phyloP scores from a whole-genome alignment of 768 basidiomycete species.

The Multifurca ochricompacta region DNA sequence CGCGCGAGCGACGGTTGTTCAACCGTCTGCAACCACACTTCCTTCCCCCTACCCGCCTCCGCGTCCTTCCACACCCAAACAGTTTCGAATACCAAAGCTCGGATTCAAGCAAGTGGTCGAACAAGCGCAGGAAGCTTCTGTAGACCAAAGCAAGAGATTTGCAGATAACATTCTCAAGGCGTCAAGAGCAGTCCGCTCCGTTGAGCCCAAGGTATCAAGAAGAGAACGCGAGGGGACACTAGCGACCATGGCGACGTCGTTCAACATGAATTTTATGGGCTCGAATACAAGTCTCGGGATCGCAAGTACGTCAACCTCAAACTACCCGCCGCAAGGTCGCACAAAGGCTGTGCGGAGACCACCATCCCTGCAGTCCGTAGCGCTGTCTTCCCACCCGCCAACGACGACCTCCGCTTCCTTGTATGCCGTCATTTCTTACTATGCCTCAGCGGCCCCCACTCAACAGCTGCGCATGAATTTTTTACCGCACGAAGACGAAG shows the following conservation, averaged over 20 bases:
- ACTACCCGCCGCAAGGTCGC: not conserved
- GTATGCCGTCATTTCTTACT: conserved; percentile 36
- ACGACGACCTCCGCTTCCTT: conserved; percentile 35
- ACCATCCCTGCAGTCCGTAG: conserved; percentile 35
- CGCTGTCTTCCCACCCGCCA: conserved; percentile 23
- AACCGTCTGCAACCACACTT: conserved; percentile 19
- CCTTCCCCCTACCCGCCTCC: conserved; percentile 1
- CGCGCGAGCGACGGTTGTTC: conserved; percentile 14
- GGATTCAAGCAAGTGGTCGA: conserved; percentile 63
- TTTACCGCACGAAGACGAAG: conserved; percentile 51
- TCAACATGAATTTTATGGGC: conserved; percentile 32
- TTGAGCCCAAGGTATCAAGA: conserved; percentile 33
- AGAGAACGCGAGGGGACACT: conserved; percentile 25
- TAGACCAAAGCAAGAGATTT: conserved; percentile 43
- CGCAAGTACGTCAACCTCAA: conserved; percentile 22
- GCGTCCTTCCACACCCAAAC: conserved; percentile 21
- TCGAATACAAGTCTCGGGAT: conserved; percentile 28
- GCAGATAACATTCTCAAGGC: conserved; percentile 49
- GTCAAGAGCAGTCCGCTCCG: conserved; percentile 45
- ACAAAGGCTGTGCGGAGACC: conserved; percentile 34
- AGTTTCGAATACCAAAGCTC: conserved; percentile 40
- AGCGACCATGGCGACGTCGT: conserved; percentile 8
- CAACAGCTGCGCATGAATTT: conserved; percentile 24
- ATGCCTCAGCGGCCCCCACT: conserved; percentile 25
- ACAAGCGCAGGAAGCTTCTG: conserved; percentile 43